These are phyloP conservation scores for Paspalum vaginatum DNA, from an alignment of 176 grass and related monocot genomes.

Conservation along the genomic window DNA sequence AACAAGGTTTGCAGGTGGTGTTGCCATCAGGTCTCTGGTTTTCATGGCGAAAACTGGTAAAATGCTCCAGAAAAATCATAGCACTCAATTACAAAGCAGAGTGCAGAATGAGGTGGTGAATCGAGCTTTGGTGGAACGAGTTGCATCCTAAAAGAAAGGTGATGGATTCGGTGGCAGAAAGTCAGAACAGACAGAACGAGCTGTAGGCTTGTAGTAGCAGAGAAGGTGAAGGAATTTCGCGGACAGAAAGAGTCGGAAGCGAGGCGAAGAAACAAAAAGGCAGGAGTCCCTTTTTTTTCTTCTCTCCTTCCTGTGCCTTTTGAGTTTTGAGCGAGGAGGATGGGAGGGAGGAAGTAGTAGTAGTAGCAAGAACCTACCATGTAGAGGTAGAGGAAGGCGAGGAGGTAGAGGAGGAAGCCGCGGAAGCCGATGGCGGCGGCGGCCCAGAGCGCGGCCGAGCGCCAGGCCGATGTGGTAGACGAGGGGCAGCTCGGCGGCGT, in stretches of 20 bases:
- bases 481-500: constrained; percentile 71
- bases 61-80: neutral
- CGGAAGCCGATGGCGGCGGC: constrained; percentile 50
- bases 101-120: neutral
- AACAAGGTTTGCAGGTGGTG: neutral
- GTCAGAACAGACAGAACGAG: too few species aligned
- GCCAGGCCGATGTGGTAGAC: constrained; percentile 77
- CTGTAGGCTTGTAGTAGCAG: too few species aligned
- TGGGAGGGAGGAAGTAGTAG: too few species aligned
- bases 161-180: neutral
- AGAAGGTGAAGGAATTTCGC: neutral
- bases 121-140: neutral
- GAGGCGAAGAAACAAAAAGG: too few species aligned
- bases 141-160: neutral
- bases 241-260: neutral
- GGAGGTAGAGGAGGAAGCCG: constrained; percentile 69
- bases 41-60: neutral
- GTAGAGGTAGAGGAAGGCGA: constrained; percentile 85
- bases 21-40: neutral
- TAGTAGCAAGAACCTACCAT: constrained; percentile 60
- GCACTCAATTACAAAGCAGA: neutral
- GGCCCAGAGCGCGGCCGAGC: constrained; percentile 64
- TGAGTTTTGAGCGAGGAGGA: too few species aligned
- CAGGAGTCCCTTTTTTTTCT: too few species aligned
- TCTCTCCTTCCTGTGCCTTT: too few species aligned